These are phyloP conservation scores for Saccharum hybrid DNA, from an alignment of 202 grass and related monocot genomes.

Conservation along the genomic window DNA sequence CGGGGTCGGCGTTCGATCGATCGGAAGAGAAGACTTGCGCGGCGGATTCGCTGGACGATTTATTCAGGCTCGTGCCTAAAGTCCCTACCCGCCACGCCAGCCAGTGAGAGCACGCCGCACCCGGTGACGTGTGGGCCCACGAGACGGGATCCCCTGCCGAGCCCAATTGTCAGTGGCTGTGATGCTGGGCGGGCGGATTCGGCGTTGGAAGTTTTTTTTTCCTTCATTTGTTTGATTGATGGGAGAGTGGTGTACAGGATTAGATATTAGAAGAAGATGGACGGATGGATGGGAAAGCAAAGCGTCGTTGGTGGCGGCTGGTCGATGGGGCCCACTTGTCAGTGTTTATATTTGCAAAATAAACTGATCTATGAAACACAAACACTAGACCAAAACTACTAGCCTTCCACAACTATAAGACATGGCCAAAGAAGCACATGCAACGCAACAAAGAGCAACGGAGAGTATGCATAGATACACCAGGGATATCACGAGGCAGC, in stretches of 20 bases:
- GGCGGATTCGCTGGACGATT: neutral
- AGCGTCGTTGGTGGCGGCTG: neutral
- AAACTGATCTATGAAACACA: too few species aligned
- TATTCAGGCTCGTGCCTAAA: neutral
- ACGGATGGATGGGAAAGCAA: neutral
- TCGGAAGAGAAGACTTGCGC: neutral
- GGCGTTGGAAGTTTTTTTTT: too few species aligned
- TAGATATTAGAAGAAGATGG: neutral
- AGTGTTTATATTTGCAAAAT: neutral
- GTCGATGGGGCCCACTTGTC: neutral
- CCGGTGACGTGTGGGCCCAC: neutral
- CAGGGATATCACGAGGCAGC: neutral
- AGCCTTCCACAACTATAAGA: too few species aligned
- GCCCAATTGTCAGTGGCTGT: neutral
- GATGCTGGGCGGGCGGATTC: neutral
- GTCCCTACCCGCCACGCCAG: neutral
- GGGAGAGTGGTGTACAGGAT: too few species aligned
- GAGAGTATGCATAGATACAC: too few species aligned
- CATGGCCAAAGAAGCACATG: too few species aligned
- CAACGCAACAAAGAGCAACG: too few species aligned
- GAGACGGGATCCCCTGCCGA: fast-evolving
- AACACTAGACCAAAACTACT: too few species aligned
- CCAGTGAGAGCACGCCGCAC: neutral
- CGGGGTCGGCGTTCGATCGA: neutral
- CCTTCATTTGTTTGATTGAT: too few species aligned